Base-by-base conservation (phyloP, 805 yeast species). In the Metschnikowia sp. region DNA sequence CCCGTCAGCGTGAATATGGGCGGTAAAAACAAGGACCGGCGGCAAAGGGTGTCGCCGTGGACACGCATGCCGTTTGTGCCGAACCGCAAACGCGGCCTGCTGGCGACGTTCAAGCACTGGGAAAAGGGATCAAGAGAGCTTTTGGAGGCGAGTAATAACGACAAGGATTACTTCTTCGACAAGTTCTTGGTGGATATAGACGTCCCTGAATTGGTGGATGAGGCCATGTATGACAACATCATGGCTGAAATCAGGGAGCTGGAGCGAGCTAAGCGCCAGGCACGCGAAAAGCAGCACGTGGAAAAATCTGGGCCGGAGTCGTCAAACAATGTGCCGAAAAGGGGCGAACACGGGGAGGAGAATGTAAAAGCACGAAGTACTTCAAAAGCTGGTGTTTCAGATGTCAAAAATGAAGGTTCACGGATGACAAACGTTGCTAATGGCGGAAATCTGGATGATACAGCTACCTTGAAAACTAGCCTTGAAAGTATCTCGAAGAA, bases 21-120 rank as follows among this genome's bases (percentile, higher is more conserved):
- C 4, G 51, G 51, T 12, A n/a, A 78, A 77, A n/a, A 73, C 74
- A 85, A 84, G 53, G 88, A 83, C 49, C 77, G 81, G 55, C 80
- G 80, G 48, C 73, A 78, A 15, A 84, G 82, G 51, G 85, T 88
- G 0, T 77, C 94, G 0, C 90, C 96, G 0, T 94, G 99, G 99
- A 76, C 80, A 1, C 73, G 81, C 65, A 77, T 77, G 15, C 68
- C 74, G 4, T 94, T 92, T 61, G 74, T 69, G 5, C 70, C 75
- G 8, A 82, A 82, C 52, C 42, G 50, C 37, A 70, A 86, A 47
- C 59, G 55, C 3, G 83, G 79, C 40, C 62, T 83, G 26, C 70
- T 68, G 36, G 54, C 65, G 15, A 51, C 55, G 6, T 72, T 92
- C 36, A 70, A 73, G 48, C 98, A 94, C 66, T 94, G 99, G 98